Conservation (phyloP, 768 basidiomycete species). For the Pisolithus orientalis region DNA sequence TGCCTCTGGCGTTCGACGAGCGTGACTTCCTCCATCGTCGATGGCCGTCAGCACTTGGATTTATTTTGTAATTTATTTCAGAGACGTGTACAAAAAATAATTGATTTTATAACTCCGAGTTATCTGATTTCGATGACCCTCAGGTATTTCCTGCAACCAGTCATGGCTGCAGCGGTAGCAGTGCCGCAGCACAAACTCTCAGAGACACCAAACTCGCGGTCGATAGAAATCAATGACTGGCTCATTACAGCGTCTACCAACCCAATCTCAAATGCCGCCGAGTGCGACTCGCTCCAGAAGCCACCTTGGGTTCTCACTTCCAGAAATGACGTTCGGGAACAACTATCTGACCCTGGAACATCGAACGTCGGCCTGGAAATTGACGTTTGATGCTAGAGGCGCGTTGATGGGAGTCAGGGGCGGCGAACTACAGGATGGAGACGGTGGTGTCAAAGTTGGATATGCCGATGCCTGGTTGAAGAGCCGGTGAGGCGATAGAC, state of each 20-base stretch:
- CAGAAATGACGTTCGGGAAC: constrained; percentile 95
- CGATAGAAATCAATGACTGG: constrained; percentile 68
- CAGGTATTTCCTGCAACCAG: constrained; percentile 11
- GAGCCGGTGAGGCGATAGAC: constrained; percentile 56
- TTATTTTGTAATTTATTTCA: not conserved
- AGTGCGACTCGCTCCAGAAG: constrained; percentile 67
- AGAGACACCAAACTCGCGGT: constrained; percentile 65
- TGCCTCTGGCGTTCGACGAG: constrained; percentile 62
- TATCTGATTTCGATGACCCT: not conserved
- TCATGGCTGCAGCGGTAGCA: constrained; percentile 37
- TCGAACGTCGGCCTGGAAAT: constrained; percentile 52
- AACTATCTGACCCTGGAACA: constrained; percentile 72
- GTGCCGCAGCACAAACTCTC: constrained; percentile 58
- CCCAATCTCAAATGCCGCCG: constrained; percentile 72
- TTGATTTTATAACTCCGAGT: not conserved
- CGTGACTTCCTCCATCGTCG: constrained; percentile 41
- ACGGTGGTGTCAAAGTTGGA: constrained; percentile 90
- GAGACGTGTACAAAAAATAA: not conserved
- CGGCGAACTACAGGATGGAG: constrained; percentile 69
- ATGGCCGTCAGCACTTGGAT: not conserved
- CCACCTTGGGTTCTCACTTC: constrained; percentile 68
- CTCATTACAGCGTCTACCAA: constrained; percentile 61
- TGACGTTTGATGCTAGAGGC: constrained; percentile 58
- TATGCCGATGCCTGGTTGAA: constrained; percentile 93
- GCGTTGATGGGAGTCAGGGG: constrained; percentile 71